A percentile compares a stretch with the other conserved stretches of the same genome.
phyloP scores from a whole-genome alignment of 2,329 filamentous ascomycete species.

The Aschersonia sp. region DNA sequence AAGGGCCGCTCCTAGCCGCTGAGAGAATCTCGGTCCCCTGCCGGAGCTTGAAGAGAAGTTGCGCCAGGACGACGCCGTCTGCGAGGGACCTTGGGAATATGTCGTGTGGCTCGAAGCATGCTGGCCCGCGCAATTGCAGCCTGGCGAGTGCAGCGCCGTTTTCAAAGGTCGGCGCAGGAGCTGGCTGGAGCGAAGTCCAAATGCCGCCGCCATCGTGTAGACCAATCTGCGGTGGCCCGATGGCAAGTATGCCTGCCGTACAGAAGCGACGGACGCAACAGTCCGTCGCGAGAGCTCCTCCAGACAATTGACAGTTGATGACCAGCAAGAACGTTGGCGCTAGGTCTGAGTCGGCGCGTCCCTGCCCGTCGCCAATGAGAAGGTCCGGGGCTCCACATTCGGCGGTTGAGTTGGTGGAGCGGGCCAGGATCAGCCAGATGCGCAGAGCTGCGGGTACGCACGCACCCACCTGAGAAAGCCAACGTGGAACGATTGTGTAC shows the following conservation, averaged over 20 bases:
- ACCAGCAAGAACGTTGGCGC: too few species aligned
- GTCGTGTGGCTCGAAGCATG: constrained; percentile 2
- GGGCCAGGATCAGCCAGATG: too few species aligned
- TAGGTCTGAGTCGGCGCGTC: too few species aligned
- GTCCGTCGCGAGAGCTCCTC: background rate
- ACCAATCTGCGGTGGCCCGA: too few species aligned
- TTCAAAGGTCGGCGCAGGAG: constrained; percentile 16
- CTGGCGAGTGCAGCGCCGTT: constrained; percentile 14
- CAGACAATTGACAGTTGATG: background rate
- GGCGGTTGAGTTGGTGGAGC: background rate
- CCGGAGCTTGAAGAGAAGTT: constrained; percentile 22
- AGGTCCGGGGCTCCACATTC: background rate
- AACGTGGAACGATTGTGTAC: background rate
- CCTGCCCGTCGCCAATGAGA: too few species aligned
- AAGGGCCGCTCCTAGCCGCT: constrained; percentile 33
- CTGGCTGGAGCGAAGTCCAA: constrained; percentile 19
- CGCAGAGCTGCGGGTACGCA: background rate
- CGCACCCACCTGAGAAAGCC: background rate
- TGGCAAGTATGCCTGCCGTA: too few species aligned
- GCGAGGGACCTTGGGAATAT: constrained; percentile 10
- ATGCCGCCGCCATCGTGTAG: constrained; percentile 13
- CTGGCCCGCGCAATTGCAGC: constrained; percentile 11
- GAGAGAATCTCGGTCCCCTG: constrained; percentile 33
- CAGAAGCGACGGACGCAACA: too few species aligned
- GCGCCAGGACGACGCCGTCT: constrained; percentile 11